A percentile compares a stretch with the other conserved stretches of the same genome.
Evolutionary conservation across 179 eudicot genomes (phyloP).

Genomic region (Spinacia oleracea): DNA sequence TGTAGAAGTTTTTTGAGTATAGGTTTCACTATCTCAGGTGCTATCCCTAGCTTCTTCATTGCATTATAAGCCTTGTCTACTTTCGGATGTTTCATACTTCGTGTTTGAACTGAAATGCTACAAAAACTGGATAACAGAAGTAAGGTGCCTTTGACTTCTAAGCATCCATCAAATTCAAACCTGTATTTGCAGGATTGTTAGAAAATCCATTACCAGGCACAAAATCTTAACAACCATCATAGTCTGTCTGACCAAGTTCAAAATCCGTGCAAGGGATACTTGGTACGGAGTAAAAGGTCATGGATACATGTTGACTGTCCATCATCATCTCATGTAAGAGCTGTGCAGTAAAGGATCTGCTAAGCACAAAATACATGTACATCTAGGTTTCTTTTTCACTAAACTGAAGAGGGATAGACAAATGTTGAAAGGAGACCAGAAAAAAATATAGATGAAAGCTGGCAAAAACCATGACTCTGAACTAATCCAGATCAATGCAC

Average conservation of each 20-base stretch:
- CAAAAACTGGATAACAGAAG: not conserved
- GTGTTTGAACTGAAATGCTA: slow-evolving; percentile 3
- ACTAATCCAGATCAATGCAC: not conserved
- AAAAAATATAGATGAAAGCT: not conserved
- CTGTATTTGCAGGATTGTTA: slow-evolving; percentile 30
- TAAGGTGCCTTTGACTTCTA: slow-evolving; percentile 7
- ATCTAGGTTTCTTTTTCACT: too few relatives aligned
- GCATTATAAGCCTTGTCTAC: slow-evolving; percentile 61
- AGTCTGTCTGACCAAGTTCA: not conserved
- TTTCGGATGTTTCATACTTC: slow-evolving; percentile 36
- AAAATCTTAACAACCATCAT: slow-evolving; percentile 8
- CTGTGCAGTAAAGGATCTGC: too few relatives aligned
- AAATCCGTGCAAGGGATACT: not conserved
- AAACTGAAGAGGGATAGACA: too few relatives aligned
- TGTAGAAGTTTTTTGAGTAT: slow-evolving; percentile 56
- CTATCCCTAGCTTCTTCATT: slow-evolving; percentile 63
- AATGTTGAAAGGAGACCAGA: not conserved
- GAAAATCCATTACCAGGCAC: not conserved
- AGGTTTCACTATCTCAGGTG: slow-evolving; percentile 55
- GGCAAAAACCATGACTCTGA: not conserved
- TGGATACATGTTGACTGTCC: not conserved
- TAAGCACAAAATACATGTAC: too few relatives aligned
- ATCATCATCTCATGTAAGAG: not conserved
- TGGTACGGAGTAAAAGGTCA: not conserved
- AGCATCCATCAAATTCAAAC: slow-evolving; percentile 14